These are phyloP conservation scores for Paralagenidium karlingii DNA, from an alignment of 352 stramenopile genomes.

Conservation along the genomic window DNA sequence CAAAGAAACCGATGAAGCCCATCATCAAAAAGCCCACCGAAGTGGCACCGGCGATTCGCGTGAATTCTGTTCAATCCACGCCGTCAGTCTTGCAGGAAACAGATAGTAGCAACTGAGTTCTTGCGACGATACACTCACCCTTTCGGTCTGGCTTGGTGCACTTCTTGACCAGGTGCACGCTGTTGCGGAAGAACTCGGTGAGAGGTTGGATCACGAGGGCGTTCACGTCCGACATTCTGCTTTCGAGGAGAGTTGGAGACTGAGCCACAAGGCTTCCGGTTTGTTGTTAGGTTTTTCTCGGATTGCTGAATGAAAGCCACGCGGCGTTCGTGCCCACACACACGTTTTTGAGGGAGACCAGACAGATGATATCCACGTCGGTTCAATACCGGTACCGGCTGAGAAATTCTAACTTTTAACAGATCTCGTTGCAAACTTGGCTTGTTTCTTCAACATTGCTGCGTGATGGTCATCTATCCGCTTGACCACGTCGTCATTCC, in stretches of 20 bases:
- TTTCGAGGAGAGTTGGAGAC: no score
- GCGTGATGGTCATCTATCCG: conserved; percentile 35
- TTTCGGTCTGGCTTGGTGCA: conserved; percentile 99
- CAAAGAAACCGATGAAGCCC: conserved; percentile 99
- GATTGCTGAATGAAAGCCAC: no score
- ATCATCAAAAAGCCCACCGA: conserved; percentile 98
- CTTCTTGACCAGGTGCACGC: conserved; percentile 96
- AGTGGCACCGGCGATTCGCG: conserved; percentile 89
- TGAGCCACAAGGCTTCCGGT: no score
- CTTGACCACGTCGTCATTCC: conserved; percentile 46
- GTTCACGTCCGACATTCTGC: conserved; percentile 88
- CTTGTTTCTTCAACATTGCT: conserved; percentile 14
- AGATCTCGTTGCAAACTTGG: conserved; percentile 9
- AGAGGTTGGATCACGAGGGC: conserved; percentile 92
- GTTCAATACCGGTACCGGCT: no score
- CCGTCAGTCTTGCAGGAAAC: neutral
- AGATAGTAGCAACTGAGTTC: neutral
- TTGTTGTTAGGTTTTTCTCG: no score
- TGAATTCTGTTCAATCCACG: conserved; percentile 80
- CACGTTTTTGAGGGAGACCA: conserved; percentile 30
- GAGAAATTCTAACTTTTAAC: conserved; percentile 7
- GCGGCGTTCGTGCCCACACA: no score
- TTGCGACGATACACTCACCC: conserved; percentile 32
- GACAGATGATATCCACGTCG: no score
- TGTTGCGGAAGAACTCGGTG: conserved; percentile 96